A percentile compares a stretch with the other conserved stretches of the same genome.
Evolutionary conservation across 1,284 basidiomycete genomes (phyloP).

Genomic region (Sanguinoderma infundibulare): DNA sequence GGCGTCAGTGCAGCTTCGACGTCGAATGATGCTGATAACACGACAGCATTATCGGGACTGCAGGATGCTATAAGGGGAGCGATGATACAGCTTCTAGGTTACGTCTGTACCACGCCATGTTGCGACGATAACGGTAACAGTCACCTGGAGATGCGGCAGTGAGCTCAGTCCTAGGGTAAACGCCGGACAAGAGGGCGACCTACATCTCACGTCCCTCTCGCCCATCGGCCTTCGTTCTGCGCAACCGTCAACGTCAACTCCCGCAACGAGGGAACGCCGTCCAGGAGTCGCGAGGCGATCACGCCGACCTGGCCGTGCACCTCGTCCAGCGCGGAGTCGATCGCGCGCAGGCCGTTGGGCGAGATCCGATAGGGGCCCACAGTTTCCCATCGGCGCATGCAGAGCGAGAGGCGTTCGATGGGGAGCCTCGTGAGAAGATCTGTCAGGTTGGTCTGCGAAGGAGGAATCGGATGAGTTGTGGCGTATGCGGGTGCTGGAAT

Average conservation of each 20-base stretch:
- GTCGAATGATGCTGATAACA: neutral
- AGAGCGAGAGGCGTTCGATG: constrained; percentile 6
- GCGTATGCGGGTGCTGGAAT: neutral
- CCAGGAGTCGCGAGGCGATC: neutral
- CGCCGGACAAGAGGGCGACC: too few relatives aligned
- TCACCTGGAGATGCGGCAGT: neutral
- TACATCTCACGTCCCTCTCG: neutral
- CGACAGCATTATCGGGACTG: neutral
- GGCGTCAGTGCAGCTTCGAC: neutral
- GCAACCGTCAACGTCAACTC: neutral
- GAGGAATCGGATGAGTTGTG: neutral
- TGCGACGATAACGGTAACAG: neutral
- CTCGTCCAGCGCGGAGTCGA: constrained; percentile 9
- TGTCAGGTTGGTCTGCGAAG: constrained; percentile 4
- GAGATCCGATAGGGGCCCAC: constrained; percentile 14
- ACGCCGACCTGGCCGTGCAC: neutral
- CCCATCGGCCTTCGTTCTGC: neutral
- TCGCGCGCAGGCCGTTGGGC: neutral
- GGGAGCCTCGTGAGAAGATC: constrained; percentile 10
- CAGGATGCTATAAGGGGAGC: neutral
- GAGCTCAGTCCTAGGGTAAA: neutral
- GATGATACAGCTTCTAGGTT: neutral
- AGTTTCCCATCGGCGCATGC: constrained; percentile 10
- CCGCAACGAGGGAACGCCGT: neutral
- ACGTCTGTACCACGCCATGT: neutral